Base-by-base conservation (phyloP, 176 grass and related monocot genomes). In the Bothriochloa decipiens region DNA sequence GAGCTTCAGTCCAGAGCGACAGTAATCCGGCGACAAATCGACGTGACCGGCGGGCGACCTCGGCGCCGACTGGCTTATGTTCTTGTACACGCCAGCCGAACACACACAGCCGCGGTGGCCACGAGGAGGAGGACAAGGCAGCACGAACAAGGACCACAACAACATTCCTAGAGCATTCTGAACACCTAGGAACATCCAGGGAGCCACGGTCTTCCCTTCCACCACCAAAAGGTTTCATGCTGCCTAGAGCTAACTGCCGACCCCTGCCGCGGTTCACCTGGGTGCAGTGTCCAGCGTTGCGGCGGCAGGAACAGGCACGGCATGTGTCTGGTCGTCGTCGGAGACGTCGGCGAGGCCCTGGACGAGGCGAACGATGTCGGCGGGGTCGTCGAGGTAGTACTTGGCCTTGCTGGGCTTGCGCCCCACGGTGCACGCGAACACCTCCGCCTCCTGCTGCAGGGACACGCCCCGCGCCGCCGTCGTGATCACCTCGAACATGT, bases 401-500 rank as follows among this genome's bases (percentile, higher is more conserved):
- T 98, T 98, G 25, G 95, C 95, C 53, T 98, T 98, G 85, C 95
- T 98, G 36, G 95, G 95, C 61, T 91, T 95, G 49, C 87, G 90
- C n/a, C 95, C 92, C 4, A 98, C 91, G 0, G 95, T 98, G 87
- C 92, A 98, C 28, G 95, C 95, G 17, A 98, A 98, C 33, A 98
- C 95, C 68, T 88, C 87, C 0, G 95, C 91, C 1, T 86, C 87
- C 0, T 85, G 80, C 22, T 43, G 62, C 39, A 98, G 76, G 26
- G 76, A 79, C 26, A 29, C 79, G 0, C 86, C 64, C 32, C 67
- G 62, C 0, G 89, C 87, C 0, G 92, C 87, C 1, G 86, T 74
- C 25, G 72, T 84, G 80, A 98, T 98, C 89, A 91, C 95, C 83
- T 98, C 92, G 43, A 98, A 98, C 95, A 98, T 98, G 85, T 98